A percentile compares a stretch with the other conserved stretches of the same genome.
phyloP scores from a whole-genome alignment of 352 stramenopile species.

The Phytopythium cucurbitacearum region DNA sequence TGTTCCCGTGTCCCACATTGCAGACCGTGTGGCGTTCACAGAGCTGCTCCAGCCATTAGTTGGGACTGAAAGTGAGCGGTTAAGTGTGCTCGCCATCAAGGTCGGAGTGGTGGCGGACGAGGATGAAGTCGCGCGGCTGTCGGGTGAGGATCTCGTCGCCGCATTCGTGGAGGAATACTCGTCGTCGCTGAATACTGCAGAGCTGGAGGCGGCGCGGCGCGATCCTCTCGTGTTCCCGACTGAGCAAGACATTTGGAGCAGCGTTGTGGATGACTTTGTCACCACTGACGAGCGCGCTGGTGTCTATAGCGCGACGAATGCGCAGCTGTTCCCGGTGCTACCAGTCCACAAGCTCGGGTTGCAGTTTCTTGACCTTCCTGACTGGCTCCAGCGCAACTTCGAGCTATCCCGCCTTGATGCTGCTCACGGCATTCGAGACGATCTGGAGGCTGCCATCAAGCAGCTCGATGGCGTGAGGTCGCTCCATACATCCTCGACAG shows the following conservation, averaged over 20 bases:
- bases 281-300: neutral
- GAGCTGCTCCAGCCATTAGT: constrained; percentile 35
- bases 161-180: constrained; percentile 63
- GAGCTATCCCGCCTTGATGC: constrained; percentile 89
- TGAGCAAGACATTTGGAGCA: constrained; percentile 88
- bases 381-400: constrained; percentile 94
- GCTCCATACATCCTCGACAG: constrained; percentile 25
- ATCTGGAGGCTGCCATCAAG: constrained; percentile 87
- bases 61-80: constrained; percentile 17
- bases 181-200: constrained; percentile 1
- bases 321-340: constrained; percentile 49
- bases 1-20: constrained; percentile 45
- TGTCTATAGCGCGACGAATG: constrained; percentile 37
- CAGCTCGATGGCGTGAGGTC: constrained; percentile 47
- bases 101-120: constrained; percentile 44
- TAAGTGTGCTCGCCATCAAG: constrained; percentile 34
- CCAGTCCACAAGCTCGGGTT: constrained; percentile 93
- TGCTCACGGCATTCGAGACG: constrained; percentile 75
- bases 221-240: constrained; percentile 62
- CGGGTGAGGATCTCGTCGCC: constrained; percentile 37
- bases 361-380: constrained; percentile 93
- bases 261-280: constrained; percentile 29
- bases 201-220: constrained; percentile 7
- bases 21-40: constrained; percentile 32
- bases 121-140: constrained; percentile 23